phyloP scores from a whole-genome alignment of 805 yeast species.

The Kodamaea fukazawae region DNA sequence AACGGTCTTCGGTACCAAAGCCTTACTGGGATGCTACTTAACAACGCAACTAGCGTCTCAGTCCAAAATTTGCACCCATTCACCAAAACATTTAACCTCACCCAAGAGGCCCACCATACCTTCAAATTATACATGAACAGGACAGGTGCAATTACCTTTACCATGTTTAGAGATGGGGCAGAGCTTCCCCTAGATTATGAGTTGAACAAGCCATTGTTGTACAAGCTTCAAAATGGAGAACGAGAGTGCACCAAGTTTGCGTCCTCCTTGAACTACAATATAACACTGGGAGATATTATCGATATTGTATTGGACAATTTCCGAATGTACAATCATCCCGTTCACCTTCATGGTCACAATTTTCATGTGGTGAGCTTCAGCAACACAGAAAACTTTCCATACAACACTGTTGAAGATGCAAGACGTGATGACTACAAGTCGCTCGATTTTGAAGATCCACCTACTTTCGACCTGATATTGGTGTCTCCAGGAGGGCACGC shows the following conservation, averaged over 20 bases:
- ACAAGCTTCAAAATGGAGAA: constrained; percentile 10
- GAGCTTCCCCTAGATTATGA: constrained; percentile 7
- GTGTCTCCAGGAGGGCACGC: constrained; percentile 33
- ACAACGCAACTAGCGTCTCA: constrained; percentile 4
- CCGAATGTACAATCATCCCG: constrained; percentile 30
- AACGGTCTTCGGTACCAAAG: constrained; percentile 21
- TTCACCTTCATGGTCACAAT: constrained; percentile 35
- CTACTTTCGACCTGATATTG: constrained; percentile 25
- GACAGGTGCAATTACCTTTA: constrained; percentile 26
- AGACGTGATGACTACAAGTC: constrained; percentile 14
- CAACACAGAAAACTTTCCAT: constrained; percentile 22
- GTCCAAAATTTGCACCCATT: constrained; percentile 8
- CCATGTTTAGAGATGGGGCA: constrained; percentile 22
- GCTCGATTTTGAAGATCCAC: constrained; percentile 20
- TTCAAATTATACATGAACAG: constrained; percentile 28
- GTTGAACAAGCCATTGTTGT: constrained; percentile 9
- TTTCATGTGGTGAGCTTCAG: constrained; percentile 28
- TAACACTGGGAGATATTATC: constrained; percentile 27
- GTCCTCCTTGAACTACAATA: constrained; percentile 10
- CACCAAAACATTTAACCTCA: constrained; percentile 1
- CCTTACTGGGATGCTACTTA: constrained; percentile 20
- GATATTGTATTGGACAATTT: constrained; percentile 31
- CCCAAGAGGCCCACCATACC: constrained; percentile 24
- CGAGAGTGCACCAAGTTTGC: background rate
- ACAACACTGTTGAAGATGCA: constrained; percentile 24